Evolutionary conservation across 2,329 filamentous ascomycete species (phyloP).

Genomic region (Knufia petricola): DNA sequence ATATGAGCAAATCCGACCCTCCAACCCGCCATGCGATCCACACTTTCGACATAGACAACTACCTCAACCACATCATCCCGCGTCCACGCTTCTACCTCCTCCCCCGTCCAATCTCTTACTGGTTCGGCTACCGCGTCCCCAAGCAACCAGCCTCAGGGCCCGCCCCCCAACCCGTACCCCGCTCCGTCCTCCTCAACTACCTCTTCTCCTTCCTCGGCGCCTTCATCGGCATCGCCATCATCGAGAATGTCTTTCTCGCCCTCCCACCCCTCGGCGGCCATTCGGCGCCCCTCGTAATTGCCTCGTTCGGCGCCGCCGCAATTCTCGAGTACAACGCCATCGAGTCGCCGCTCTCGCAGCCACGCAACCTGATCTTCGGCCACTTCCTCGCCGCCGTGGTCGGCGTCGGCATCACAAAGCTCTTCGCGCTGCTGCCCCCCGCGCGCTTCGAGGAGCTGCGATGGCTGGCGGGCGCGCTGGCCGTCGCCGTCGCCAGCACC

Average conservation of each 20-base stretch:
- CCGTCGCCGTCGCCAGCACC: constrained; percentile 53
- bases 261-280: constrained; percentile 46
- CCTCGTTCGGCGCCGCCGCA: constrained; percentile 63
- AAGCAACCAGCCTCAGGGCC: constrained; percentile 17
- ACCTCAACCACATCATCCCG: constrained; percentile 62
- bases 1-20: not conserved
- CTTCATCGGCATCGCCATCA: constrained; percentile 51
- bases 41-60: constrained; percentile 67
- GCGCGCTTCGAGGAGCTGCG: constrained; percentile 41
- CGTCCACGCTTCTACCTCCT: constrained; percentile 52
- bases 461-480: constrained; percentile 56
- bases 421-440: constrained; percentile 46
- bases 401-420: constrained; percentile 54
- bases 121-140: constrained; percentile 53
- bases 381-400: constrained; percentile 54
- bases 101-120: constrained; percentile 56
- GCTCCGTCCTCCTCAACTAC: constrained; percentile 39
- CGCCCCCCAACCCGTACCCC: not conserved
- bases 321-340: constrained; percentile 67
- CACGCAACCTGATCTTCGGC: constrained; percentile 59
- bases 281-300: constrained; percentile 53
- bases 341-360: constrained; percentile 62
- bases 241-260: constrained; percentile 48
- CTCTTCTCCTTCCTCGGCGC: constrained; percentile 58
- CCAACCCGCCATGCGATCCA: not conserved